Evolutionary conservation across 306 rosid species (phyloP).

Genomic region (Prunus fruticosa): DNA sequence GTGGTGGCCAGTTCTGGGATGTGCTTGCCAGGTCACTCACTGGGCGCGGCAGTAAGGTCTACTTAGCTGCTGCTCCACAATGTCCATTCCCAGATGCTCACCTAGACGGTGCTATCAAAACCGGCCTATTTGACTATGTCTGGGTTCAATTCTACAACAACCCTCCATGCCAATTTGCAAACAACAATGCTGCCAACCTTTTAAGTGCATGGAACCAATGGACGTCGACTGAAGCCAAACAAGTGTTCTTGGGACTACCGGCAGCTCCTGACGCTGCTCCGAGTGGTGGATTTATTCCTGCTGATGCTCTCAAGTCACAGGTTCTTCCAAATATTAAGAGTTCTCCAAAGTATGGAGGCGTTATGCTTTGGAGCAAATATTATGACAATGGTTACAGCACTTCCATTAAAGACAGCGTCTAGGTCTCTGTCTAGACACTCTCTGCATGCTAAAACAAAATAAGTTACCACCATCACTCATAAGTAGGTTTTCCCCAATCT

Average conservation of each 20-base stretch:
- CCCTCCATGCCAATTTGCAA: conserved; percentile 36
- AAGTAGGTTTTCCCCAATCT: no score
- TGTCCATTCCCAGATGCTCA: conserved; percentile 49
- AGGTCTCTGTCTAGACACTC: no score
- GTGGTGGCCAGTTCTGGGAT: conserved; percentile 27
- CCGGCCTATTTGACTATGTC: conserved; percentile 53
- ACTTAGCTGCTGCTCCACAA: conserved; percentile 59
- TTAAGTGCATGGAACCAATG: conserved; percentile 49
- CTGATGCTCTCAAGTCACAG: conserved; percentile 21
- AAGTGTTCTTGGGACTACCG: conserved; percentile 59
- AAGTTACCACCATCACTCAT: no score
- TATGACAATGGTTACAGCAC: conserved; percentile 36
- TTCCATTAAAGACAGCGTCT: conserved; percentile 22
- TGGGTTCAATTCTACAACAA: conserved; percentile 82
- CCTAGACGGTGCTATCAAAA: conserved; percentile 37
- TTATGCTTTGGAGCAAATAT: conserved; percentile 56
- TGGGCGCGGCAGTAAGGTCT: conserved; percentile 11
- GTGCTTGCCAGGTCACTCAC: conserved; percentile 39
- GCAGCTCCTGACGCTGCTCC: conserved; percentile 51
- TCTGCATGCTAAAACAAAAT: no score
- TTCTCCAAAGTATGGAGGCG: conserved; percentile 55
- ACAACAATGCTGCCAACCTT: conserved; percentile 31
- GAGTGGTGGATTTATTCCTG: conserved; percentile 46
- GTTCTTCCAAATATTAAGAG: conserved; percentile 49
- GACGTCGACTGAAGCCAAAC: conserved; percentile 23